Percentiles rank a stretch among this genome's conserved stretches.
Evolutionary conservation across 2,329 filamentous ascomycete species (phyloP).

Genomic region (Juglanconis oblonga): DNA sequence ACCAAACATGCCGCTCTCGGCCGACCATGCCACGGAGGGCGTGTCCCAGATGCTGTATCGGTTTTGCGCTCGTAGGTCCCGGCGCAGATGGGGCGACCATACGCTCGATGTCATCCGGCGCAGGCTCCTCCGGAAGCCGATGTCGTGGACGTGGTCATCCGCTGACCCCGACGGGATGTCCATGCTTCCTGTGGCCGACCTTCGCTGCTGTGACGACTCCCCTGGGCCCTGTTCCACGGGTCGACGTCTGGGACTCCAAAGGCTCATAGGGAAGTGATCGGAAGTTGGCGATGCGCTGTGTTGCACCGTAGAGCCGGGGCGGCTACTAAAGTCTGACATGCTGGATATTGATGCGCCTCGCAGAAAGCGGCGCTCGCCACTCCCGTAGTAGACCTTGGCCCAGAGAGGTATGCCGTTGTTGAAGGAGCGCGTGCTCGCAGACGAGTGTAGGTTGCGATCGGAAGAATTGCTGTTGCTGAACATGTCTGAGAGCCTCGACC

Average conservation of each 20-base stretch:
- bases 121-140: conserved; percentile 28
- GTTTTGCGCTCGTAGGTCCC: conserved; percentile 55
- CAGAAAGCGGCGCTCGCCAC: conserved; percentile 57
- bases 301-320: conserved; percentile 37
- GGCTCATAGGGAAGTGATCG: conserved; percentile 43
- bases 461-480: conserved; percentile 42
- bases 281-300: conserved; percentile 47
- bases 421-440: conserved; percentile 42
- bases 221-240: conserved; percentile 34
- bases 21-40: conserved; percentile 65
- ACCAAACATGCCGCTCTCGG: conserved; percentile 58
- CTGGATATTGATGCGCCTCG: conserved; percentile 45
- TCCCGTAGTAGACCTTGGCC: conserved; percentile 69
- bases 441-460: conserved; percentile 52
- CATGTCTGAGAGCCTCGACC: conserved; percentile 50
- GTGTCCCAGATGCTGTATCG: conserved; percentile 68
- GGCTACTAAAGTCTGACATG: conserved; percentile 44
- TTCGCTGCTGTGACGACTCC: conserved; percentile 24
- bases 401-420: conserved; percentile 48
- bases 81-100: conserved; percentile 71
- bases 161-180: conserved; percentile 40
- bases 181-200: conserved; percentile 37
- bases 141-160: conserved; percentile 22
- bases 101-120: conserved; percentile 56
- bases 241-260: conserved; percentile 45